Evolutionary conservation across 2,329 filamentous ascomycete species (phyloP), one percentile per base, ranked within the genome.

Genomic region (Neophaeococcomyces mojaviensis): DNA sequence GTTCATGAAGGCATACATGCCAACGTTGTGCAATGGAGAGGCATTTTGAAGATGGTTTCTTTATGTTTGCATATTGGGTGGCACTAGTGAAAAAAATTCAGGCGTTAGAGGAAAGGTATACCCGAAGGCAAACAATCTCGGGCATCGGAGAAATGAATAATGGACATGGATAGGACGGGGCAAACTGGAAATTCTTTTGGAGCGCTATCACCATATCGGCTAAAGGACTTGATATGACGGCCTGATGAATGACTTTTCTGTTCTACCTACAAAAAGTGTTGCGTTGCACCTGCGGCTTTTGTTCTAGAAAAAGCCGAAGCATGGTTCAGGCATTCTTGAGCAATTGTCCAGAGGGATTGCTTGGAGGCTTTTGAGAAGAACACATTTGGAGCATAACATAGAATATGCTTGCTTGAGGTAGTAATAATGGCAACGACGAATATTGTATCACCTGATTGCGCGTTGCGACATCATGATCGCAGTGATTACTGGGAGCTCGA

Each of bases 31-130:
- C 16, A 26, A 20, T 22, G 33, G n/a, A 26, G 41, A 24, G 41
- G 33, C 24, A 37, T 28, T 44, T 28, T 44, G n/a, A 13, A 22
- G 18, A 44, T n/a, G 32, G 28, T 36, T 18, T 37, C 36, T 26
- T 44, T 37, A 16, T 44, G 32, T 44, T 44, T 44, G 41, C 33
- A 44, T 36, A 30, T 18, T 44, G 41, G 33, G 33, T 19, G 33
- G 33, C 16, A 28, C 22, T 42, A 19, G 20, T 20, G 10, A 28
- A 5, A 28, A 10, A 10, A 28, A 10, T 28, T 28, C 24, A 5
- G 24, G 24, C 24, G 24, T 28, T 28, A 28, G 5, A 28, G 5
- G 24, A 28, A 6, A 10, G 24, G 10, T 10, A 5, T 28, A 10
- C 24, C 10, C 24, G 24, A 28, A 28, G 24, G 5, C 5, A 28